A percentile compares a stretch with the other conserved stretches of the same genome.
phyloP scores from a whole-genome alignment of 169 alveolate species.

The Cryptosporidium canis region DNA sequence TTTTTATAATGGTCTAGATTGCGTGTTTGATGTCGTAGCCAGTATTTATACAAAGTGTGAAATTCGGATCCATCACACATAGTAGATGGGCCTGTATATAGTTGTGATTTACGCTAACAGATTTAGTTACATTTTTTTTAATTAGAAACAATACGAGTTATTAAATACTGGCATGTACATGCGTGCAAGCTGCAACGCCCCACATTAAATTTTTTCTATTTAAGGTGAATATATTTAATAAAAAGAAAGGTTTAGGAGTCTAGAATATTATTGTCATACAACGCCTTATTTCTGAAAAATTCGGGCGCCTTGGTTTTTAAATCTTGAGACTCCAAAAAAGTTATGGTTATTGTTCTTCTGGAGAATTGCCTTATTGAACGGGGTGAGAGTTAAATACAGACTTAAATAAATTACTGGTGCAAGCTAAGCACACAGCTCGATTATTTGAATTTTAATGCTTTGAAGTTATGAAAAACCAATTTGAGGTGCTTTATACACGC shows the following conservation, averaged over 20 bases:
- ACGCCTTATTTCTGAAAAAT: not conserved
- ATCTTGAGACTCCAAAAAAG: no score
- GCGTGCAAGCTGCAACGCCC: not conserved
- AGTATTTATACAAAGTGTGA: no score
- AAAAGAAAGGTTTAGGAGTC: not conserved
- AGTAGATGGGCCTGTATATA: not conserved
- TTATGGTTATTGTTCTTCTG: no score
- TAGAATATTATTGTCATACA: not conserved
- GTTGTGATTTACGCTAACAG: not conserved
- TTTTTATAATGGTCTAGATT: no score
- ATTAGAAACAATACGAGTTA: not conserved
- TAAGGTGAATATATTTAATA: not conserved
- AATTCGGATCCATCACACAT: no score
- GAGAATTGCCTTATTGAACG: no score
- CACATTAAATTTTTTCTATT: not conserved
- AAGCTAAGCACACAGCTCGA: no score
- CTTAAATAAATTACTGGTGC: no score
- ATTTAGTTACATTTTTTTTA: not conserved
- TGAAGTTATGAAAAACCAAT: not conserved
- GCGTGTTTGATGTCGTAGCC: no score
- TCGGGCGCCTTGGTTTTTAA: no score
- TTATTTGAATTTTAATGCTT: no score
- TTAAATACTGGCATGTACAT: not conserved
- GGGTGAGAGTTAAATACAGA: no score
- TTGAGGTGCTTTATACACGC: constrained; percentile 60